Percentiles rank a stretch among this genome's conserved stretches.
phyloP scores from a whole-genome alignment of 164 flowering plant species.

The Malania oleifera region DNA sequence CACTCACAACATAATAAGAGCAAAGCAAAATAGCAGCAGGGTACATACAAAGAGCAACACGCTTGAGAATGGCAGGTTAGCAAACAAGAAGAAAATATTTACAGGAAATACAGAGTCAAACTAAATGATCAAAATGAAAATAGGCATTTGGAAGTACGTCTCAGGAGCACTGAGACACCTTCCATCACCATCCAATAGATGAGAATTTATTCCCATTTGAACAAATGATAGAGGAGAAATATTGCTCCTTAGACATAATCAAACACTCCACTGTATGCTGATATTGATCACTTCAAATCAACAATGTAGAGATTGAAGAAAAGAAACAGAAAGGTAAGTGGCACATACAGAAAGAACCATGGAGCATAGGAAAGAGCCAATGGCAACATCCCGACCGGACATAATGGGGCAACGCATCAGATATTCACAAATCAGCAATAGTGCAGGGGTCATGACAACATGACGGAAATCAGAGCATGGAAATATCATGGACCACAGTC shows the following conservation, averaged over 20 bases:
- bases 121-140: too few species aligned
- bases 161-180: too few species aligned
- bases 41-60: too few species aligned
- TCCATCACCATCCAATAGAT: neutral
- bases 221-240: neutral
- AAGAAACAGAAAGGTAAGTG: neutral
- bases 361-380: conserved; percentile 82
- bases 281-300: neutral
- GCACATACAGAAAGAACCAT: conserved; percentile 74
- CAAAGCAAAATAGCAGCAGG: too few species aligned
- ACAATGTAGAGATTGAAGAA: neutral
- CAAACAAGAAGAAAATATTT: too few species aligned
- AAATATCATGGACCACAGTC: conserved; percentile 91
- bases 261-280: neutral
- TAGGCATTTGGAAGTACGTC: too few species aligned
- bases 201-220: neutral
- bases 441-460: conserved; percentile 85
- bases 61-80: too few species aligned
- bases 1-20: too few species aligned
- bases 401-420: conserved; percentile 82
- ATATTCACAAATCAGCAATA: conserved; percentile 87
- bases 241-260: neutral
- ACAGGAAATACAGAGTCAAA: too few species aligned
- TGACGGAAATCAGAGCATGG: conserved; percentile 98
- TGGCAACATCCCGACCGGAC: conserved; percentile 68